Base-by-base conservation (phyloP, 1,284 basidiomycete species). In the Fomitopsis palustris region DNA sequence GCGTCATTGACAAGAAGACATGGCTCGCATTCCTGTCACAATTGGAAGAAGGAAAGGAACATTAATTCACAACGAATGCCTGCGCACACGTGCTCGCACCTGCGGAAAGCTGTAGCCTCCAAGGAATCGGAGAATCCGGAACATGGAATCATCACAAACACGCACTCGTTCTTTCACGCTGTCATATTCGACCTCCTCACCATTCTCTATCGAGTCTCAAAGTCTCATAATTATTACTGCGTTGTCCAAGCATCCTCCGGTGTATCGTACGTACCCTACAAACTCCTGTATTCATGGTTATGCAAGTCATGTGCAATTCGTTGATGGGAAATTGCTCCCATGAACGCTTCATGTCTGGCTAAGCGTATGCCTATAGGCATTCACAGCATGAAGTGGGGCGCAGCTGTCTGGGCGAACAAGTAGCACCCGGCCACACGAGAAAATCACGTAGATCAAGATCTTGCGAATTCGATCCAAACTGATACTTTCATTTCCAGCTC, bases 1-100 rank as follows among this genome's bases (percentile, higher is more conserved):
- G 96, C 6, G 80, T 96, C 10, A 90, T 98, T 60, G 92, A 95
- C 73, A 97, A 97, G 81, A 96, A 96, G 75, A 85, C 85, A 1
- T 97, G 93, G 93, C 81, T 96, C 25, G 87, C 82, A 6, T 95
- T 95, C 76, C 75, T 96, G 35, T 83, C 79, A 55, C 83, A 87
- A 67, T 73, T 94, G 42, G 89, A 92, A 64, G 35, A 14, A 14
- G 35, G 35, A 14, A 37, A 37, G 16, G 84, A 84, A 63, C 83
- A 64, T 19, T 52, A 31, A 52, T 31, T 4, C 4, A 35, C 29
- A 19, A 3, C 19, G 4, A n/a, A 27, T 10, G 14, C 4, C 27
- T 16, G 10, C 14, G 31, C 29, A 33, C 31, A 33, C 23, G 19
- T 6, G 17, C 33, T 35, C 35, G 16, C 29, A 37, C 16, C 35